Evolutionary conservation across 2,329 filamentous ascomycete genomes (phyloP).

Genomic region (Mollisia scopiformis): DNA sequence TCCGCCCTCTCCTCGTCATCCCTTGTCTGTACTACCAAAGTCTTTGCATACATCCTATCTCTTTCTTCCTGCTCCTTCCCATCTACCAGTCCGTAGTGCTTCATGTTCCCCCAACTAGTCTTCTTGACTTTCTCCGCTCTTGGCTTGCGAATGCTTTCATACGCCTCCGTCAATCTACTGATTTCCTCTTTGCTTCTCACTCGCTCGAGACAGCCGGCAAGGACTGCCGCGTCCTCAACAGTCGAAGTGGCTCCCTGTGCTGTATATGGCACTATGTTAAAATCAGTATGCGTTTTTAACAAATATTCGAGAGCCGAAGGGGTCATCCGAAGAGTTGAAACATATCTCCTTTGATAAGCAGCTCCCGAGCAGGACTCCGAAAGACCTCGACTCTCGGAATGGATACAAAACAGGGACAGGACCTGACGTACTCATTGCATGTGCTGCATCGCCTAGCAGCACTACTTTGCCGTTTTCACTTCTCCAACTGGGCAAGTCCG

Average conservation of each 20-base stretch:
- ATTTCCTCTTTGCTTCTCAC: not conserved
- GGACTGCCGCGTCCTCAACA: slow-evolving; percentile 5
- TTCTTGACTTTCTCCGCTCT: slow-evolving; percentile 9
- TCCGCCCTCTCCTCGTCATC: not conserved
- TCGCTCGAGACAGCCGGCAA: not conserved
- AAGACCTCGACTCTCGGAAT: too few relatives aligned
- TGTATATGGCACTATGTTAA: slow-evolving; percentile 12
- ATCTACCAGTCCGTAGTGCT: slow-evolving; percentile 3
- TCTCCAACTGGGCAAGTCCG: slow-evolving; percentile 2
- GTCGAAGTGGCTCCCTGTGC: slow-evolving; percentile 7
- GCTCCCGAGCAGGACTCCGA: too few relatives aligned
- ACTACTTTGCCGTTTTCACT: slow-evolving; percentile 2
- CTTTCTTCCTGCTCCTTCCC: slow-evolving; percentile 4
- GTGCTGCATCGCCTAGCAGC: slow-evolving; percentile 6
- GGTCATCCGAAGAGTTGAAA: too few relatives aligned
- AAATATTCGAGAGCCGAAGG: too few relatives aligned
- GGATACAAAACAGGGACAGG: too few relatives aligned
- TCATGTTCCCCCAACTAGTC: slow-evolving; percentile 3
- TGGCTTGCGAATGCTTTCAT: slow-evolving; percentile 6
- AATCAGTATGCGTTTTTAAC: too few relatives aligned
- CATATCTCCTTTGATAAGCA: too few relatives aligned
- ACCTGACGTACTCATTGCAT: too few relatives aligned
- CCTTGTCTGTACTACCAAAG: not conserved
- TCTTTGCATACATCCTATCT: not conserved
- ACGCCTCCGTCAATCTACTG: not conserved